Base-by-base conservation (phyloP, 352 stramenopile species). In the Globisporangium cystogenes region DNA sequence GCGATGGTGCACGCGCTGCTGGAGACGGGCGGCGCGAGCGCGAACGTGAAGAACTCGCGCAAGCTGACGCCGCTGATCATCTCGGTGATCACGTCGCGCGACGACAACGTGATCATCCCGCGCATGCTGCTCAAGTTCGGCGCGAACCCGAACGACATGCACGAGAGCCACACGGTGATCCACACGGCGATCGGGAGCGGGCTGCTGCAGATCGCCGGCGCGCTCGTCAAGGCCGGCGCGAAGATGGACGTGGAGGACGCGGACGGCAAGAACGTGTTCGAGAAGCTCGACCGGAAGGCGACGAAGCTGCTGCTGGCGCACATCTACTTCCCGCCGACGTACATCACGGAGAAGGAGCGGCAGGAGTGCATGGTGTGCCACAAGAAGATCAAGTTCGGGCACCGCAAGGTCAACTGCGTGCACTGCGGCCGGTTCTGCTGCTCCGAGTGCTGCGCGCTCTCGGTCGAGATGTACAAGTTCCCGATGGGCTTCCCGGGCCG, bases 101-200 rank as follows among this genome's bases (percentile, higher is more conserved):
- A 90, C 44, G 83, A 92, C 60, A 82, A 72, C 51, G 69, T 92
- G 29, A 90, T 94, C 46, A 89, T 92, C 40, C 74, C 82, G 35
- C 82, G 82, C 51, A 94, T 94, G 83, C 74, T 94, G 52, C 76
- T 94, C 41, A 94, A 94, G 64, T 94, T 73, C 49, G 83, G 83
- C 37, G 83, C 83, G 33, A 94, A 94, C 67, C 83, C 83, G 52
- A 94, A 94, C 60, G 83, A 94, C 51, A 89, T 94, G 74, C 83
- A 94, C 66, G 83, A 94, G 59, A 85, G 75, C 47, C 80, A 91
- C 45, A 94, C 83, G 6, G 81, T 94, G 21, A 90, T 94, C 53
- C 83, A 94, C 74, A 94, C 83, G 10, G 83, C 83, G 16, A 82
- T 94, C 48, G 74, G 67, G 43, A 76, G 62, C 11, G 65, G 74